A percentile compares a stretch with the other conserved stretches of the same genome.
These are phyloP conservation scores for Leptographium procerum DNA, from an alignment of 2,329 filamentous ascomycete species.

Conservation along the genomic window DNA sequence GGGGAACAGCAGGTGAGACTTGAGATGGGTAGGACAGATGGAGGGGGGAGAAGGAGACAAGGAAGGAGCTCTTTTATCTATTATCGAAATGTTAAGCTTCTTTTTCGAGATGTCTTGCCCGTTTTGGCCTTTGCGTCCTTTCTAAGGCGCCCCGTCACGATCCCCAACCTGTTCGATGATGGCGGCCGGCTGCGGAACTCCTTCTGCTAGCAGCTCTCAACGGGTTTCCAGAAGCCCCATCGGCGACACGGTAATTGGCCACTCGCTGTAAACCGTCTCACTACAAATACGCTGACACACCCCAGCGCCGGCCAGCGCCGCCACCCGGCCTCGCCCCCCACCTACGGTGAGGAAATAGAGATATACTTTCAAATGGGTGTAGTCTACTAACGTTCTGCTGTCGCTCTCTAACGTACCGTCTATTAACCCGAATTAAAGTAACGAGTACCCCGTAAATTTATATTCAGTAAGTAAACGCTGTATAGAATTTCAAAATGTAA, in stretches of 20 bases:
- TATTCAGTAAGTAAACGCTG: not conserved
- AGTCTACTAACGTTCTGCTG: not conserved
- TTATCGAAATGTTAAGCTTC: no score
- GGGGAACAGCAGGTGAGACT: not conserved
- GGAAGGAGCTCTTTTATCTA: not conserved
- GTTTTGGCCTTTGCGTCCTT: no score
- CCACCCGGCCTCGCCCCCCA: not conserved
- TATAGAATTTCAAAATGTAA: not conserved
- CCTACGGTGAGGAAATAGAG: not conserved
- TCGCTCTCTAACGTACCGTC: not conserved
- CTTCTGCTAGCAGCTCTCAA: not conserved
- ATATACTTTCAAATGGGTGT: not conserved
- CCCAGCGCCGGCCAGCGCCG: not conserved
- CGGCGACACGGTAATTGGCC: not conserved
- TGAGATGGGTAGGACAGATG: not conserved
- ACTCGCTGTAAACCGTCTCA: not conserved
- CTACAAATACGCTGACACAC: not conserved
- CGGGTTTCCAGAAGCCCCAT: not conserved
- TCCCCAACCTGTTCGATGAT: not conserved
- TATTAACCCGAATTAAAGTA: not conserved
- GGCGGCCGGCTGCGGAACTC: not conserved
- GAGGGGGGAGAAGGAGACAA: no score
- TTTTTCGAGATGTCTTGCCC: not conserved
- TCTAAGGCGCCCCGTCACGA: no score
- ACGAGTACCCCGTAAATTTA: no score